phyloP scores from a whole-genome alignment of 2,329 filamentous ascomycete genomes.

The Ilyonectria robusta region DNA sequence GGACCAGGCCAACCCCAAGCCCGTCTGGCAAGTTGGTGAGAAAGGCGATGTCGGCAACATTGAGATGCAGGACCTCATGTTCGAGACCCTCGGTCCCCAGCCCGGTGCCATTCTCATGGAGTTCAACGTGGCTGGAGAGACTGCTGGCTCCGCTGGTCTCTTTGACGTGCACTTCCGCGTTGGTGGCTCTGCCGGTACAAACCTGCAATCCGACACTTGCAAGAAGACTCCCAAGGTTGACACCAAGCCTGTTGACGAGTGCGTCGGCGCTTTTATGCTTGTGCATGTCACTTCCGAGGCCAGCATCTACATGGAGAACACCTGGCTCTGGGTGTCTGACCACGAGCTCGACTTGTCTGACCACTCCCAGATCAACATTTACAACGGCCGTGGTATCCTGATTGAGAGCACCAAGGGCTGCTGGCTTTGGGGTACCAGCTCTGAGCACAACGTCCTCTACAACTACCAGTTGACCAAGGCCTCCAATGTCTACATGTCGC shows the following conservation, averaged over 20 bases:
- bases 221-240: conserved; percentile 78
- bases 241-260: conserved; percentile 74
- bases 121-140: conserved; percentile 84
- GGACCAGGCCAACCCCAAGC: conserved; percentile 81
- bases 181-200: conserved; percentile 86
- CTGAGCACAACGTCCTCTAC: conserved; percentile 77
- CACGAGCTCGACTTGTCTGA: conserved; percentile 86
- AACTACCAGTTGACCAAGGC: conserved; percentile 90
- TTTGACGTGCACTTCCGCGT: conserved; percentile 98
- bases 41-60: conserved; percentile 83
- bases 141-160: conserved; percentile 80
- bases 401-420: conserved; percentile 82
- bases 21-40: conserved; percentile 89
- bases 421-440: conserved; percentile 86
- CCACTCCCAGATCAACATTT: conserved; percentile 86
- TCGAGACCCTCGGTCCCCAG: conserved; percentile 86
- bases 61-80: conserved; percentile 90
- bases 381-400: conserved; percentile 86
- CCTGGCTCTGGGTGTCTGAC: conserved; percentile 91
- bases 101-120: conserved; percentile 92
- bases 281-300: conserved; percentile 74
- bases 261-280: conserved; percentile 81
- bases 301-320: conserved; percentile 88
- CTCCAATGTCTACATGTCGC: conserved; percentile 83
- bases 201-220: conserved; percentile 85